Base-by-base conservation (phyloP, 1,284 basidiomycete species). In the Cystobasidiaceae sp. region DNA sequence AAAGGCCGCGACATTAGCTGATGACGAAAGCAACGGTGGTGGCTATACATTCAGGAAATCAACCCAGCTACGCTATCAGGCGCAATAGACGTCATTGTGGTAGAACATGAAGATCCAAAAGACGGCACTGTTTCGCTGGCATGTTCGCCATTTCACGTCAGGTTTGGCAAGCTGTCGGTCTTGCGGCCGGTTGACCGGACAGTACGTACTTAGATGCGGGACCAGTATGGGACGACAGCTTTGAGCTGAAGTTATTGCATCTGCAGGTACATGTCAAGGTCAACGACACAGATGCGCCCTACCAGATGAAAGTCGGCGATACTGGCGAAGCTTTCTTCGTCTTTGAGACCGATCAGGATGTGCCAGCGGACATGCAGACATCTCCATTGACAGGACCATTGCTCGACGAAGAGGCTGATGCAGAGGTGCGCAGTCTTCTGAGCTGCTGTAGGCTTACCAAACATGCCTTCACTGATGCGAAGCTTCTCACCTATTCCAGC, bases 291-390 rank as follows among this genome's bases (percentile, higher is more conserved):
- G 67, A 71, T 32, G 86, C 92, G 56, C 94, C 94, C 1, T 98
- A 92, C 76, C 84, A 83, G 74, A 99, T 99, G 96, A 98, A 99
- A 81, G 93, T 98, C 70, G 92, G 93, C 45, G 94, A 98, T 68
- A 90, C 93, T 1, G 96, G 96, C 19, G 96, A 99, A 79, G 96
- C 94, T 0, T 98, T 98, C 81, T 98, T 98, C 74, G 89, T 99
- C 41, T 90, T 98, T 71, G 93, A 99, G 78, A 97, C 94, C 1
- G 91, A 96, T 48, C 89, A 88, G 55, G 89, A 93, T 69, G 86
- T 98, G 33, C 94, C 96, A 1, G 88, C 86, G 49, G 90, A 93
- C 74, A 84, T 99, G 66, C 88, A 94, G 71, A 99, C 96, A 0
- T 92, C 89, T 78, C 96, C 96, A 23, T 45, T 74, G 2, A 56